Evolutionary conservation across 768 basidiomycete species (phyloP).

Genomic region (Gymnopilus junonius): DNA sequence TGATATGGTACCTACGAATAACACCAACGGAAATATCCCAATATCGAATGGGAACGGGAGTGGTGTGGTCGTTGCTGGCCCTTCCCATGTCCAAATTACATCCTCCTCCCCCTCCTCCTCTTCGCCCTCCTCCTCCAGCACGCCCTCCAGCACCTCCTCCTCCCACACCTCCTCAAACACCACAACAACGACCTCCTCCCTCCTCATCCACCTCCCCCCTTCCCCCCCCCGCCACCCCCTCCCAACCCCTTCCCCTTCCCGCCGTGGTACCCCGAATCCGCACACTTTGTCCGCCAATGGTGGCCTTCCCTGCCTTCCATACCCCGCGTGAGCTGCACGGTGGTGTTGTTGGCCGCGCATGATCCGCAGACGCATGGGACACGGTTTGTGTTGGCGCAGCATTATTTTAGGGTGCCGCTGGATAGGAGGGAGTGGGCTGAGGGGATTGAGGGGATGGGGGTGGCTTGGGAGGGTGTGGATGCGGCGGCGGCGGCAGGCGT

Average conservation of each 20-base stretch:
- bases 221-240: conserved; percentile 10
- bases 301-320: conserved; percentile 72
- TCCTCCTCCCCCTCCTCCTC: conserved; percentile 4
- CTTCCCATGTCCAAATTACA: background rate
- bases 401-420: conserved; percentile 77
- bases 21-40: background rate
- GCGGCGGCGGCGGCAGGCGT: background rate
- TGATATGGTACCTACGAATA: background rate
- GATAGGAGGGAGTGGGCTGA: conserved; percentile 28
- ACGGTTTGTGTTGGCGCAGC: conserved; percentile 70
- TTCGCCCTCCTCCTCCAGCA: background rate
- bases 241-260: conserved; percentile 69
- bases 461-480: conserved; percentile 23
- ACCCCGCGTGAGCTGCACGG: conserved; percentile 72
- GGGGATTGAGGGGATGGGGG: too few relatives aligned
- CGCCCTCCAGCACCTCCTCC: background rate
- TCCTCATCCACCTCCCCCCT: background rate
- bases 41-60: conserved; percentile 14
- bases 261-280: conserved; percentile 73
- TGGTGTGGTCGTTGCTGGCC: background rate
- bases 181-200: background rate
- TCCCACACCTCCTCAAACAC: background rate
- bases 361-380: conserved; percentile 63
- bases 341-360: conserved; percentile 67
- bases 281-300: conserved; percentile 82